These are phyloP conservation scores for Carex arenaria DNA, from an alignment of 202 grass and related monocot species.

Conservation along the genomic window DNA sequence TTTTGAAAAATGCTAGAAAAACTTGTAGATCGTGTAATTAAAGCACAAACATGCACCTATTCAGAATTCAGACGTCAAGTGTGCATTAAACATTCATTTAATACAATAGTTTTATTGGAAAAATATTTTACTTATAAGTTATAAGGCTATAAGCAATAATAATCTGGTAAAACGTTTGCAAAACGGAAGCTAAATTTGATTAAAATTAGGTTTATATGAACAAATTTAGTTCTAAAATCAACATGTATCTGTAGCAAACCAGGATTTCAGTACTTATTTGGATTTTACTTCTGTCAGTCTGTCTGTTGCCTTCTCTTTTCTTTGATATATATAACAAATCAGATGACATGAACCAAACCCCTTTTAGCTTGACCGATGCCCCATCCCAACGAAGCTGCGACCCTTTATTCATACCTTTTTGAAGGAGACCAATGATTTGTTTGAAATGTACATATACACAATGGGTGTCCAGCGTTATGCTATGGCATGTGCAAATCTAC, in stretches of 20 bases:
- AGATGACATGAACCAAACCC: conserved; percentile 51
- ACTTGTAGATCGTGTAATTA: too few species aligned
- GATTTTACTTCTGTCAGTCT: background rate
- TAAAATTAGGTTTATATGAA: background rate
- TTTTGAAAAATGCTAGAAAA: too few species aligned
- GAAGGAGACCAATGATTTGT: conserved; percentile 65
- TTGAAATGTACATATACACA: conserved; percentile 88
- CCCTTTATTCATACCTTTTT: conserved; percentile 66
- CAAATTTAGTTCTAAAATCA: too few species aligned
- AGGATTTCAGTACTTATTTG: background rate
- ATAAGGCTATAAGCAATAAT: too few species aligned
- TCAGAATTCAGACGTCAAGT: too few species aligned
- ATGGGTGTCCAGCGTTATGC: conserved; percentile 82
- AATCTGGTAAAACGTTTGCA: too few species aligned
- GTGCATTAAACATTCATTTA: too few species aligned
- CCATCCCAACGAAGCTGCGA: conserved; percentile 74
- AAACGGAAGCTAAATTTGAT: background rate
- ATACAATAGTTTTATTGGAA: too few species aligned
- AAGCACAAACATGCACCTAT: too few species aligned
- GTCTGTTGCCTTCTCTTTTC: background rate
- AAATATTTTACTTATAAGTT: too few species aligned
- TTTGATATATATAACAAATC: conserved; percentile 3
- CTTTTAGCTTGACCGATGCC: conserved; percentile 39
- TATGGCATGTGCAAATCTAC: conserved; percentile 57
- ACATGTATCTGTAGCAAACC: too few species aligned